phyloP scores from a whole-genome alignment of 2,329 filamentous ascomycete genomes.

The Colletotrichum lindemuthianum region DNA sequence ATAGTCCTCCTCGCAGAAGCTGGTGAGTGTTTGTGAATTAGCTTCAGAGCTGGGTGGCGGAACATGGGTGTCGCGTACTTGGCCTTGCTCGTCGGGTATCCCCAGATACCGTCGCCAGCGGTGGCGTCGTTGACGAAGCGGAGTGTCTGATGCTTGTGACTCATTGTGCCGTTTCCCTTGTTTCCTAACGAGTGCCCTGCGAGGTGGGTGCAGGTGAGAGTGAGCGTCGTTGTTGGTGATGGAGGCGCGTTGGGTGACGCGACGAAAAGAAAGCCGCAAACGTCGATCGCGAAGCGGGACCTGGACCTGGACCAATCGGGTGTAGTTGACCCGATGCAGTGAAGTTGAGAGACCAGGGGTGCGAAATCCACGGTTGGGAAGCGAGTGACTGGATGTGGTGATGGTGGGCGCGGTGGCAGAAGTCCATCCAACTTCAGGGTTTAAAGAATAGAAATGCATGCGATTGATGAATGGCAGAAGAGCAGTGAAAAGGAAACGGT shows the following conservation, averaged over 20 bases:
- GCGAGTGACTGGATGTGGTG: too few relatives aligned
- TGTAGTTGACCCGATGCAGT: not conserved
- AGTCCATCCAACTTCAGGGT: too few relatives aligned
- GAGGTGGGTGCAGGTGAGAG: not conserved
- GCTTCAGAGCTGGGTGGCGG: conserved; percentile 1
- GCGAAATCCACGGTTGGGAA: too few relatives aligned
- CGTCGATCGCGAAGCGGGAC: not conserved
- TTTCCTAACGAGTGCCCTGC: too few relatives aligned
- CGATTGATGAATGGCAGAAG: not conserved
- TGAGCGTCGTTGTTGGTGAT: not conserved
- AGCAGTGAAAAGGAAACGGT: not conserved
- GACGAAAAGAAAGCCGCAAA: not conserved
- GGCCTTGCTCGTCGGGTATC: conserved; percentile 51
- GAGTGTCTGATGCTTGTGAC: conserved; percentile 47
- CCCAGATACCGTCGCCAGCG: conserved; percentile 48
- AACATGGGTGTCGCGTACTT: conserved; percentile 43
- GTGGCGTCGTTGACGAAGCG: conserved; percentile 48
- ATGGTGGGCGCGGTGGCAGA: too few relatives aligned
- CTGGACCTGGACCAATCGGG: not conserved
- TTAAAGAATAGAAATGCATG: too few relatives aligned
- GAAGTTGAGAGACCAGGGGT: not conserved
- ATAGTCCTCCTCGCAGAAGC: conserved; percentile 44
- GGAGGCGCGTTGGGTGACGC: not conserved
- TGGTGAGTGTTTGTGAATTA: conserved; percentile 4
- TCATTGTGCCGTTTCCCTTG: not conserved